Conservation (phyloP, 352 stramenopile genomes). For the Pythium pectinolyticum region DNA sequence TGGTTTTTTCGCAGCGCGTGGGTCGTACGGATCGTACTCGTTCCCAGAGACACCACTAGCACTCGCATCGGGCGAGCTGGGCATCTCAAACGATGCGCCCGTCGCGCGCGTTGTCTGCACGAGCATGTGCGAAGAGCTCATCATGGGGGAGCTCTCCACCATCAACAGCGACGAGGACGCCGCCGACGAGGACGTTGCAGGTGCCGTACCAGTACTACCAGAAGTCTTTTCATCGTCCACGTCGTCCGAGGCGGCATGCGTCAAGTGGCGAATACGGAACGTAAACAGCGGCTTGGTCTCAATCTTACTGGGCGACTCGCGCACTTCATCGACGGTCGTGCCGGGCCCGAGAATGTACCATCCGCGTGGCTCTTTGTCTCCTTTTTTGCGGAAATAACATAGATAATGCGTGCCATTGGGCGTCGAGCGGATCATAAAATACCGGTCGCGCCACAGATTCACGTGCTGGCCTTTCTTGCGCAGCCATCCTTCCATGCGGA, state of each 20-base stretch:
- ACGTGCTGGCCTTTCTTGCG: constrained; percentile 87
- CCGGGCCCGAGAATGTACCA: constrained; percentile 81
- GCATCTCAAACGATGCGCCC: constrained; percentile 18
- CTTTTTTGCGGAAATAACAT: constrained; percentile 85
- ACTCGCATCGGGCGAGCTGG: constrained; percentile 32
- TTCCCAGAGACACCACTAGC: constrained; percentile 17
- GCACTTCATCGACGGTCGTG: constrained; percentile 82
- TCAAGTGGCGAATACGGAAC: constrained; percentile 73
- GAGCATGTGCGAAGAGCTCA: constrained; percentile 20
- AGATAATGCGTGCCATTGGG: constrained; percentile 77
- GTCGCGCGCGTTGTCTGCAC: constrained; percentile 26
- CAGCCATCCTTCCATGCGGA: constrained; percentile 85
- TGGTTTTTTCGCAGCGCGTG: constrained; percentile 43
- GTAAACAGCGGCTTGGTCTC: constrained; percentile 87
- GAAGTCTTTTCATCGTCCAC: constrained; percentile 50
- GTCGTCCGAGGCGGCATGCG: constrained; percentile 49
- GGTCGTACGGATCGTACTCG: constrained; percentile 57
- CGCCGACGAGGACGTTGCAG: constrained; percentile 10
- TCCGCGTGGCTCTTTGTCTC: constrained; percentile 76
- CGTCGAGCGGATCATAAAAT: constrained; percentile 88
- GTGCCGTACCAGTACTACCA: constrained; percentile 16
- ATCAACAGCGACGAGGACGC: constrained; percentile 11
- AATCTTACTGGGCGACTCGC: constrained; percentile 84
- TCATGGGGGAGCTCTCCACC: constrained; percentile 34
- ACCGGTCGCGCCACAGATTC: constrained; percentile 82